Conservation (phyloP, 116 monocot genomes). For the Posidonia oceanica region DNA sequence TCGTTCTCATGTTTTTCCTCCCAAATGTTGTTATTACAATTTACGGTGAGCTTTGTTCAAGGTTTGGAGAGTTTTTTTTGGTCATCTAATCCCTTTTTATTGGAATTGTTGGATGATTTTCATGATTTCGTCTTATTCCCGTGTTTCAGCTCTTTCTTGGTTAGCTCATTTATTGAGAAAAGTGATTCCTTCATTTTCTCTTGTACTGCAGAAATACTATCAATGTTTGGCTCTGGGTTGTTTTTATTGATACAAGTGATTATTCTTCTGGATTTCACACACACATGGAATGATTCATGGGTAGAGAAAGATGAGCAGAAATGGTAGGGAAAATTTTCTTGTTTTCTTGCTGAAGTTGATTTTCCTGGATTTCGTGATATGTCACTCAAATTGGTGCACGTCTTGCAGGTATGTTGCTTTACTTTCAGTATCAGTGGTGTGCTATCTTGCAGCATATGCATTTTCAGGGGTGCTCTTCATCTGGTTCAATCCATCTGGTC, state of each 20-base stretch:
- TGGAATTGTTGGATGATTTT: neutral
- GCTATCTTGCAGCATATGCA: slow-evolving; percentile 64
- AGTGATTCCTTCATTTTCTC: neutral
- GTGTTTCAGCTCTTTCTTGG: neutral
- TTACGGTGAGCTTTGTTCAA: slow-evolving; percentile 40
- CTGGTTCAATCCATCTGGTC: slow-evolving; percentile 90
- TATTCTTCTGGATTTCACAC: slow-evolving; percentile 67
- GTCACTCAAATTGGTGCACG: neutral
- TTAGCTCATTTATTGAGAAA: neutral
- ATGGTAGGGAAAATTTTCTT: slow-evolving; percentile 34
- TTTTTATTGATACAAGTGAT: slow-evolving; percentile 92
- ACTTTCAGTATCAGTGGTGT: slow-evolving; percentile 46
- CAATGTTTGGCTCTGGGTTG: slow-evolving; percentile 83
- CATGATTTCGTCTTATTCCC: neutral
- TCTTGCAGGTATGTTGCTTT: slow-evolving; percentile 80
- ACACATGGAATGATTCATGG: slow-evolving; percentile 91
- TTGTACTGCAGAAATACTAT: slow-evolving; percentile 53
- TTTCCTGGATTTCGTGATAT: neutral
- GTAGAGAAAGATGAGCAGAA: slow-evolving; percentile 90
- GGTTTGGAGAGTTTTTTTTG: neutral
- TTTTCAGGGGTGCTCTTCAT: slow-evolving; percentile 80
- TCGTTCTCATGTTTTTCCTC: slow-evolving; percentile 82
- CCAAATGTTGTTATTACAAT: slow-evolving; percentile 65
- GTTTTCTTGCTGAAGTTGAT: neutral
- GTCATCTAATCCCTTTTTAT: neutral